Base-by-base conservation (phyloP, 192 early-diverging fungal species). In the Coemansia sp. region DNA sequence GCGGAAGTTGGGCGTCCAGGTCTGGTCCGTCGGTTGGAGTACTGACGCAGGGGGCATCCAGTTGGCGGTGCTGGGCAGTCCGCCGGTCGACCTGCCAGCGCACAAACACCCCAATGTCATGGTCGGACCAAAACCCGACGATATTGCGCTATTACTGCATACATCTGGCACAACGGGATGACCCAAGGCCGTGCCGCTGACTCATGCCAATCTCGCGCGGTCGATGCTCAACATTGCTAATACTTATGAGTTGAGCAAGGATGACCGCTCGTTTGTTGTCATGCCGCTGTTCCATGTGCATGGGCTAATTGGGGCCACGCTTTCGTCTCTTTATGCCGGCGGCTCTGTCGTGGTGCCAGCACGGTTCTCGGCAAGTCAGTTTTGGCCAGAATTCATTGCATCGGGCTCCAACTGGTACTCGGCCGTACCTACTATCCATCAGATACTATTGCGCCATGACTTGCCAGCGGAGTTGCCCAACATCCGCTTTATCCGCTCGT, bases 201-300 rank as follows among this genome's bases (percentile, higher is more conserved):
- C 91, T 17, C 93, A 95, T 62, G 79, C 74, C 27, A 93, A 94
- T 69, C 73, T 95, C 31, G 81, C 86, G 9, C 85, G 83, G 24
- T 88, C 91, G 1, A 88, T 93, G 87, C 71, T 69, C 48, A 95
- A 95, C 76, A 94, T 92, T 42, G 69, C 84, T 7, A 56, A 69
- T n/a, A 92, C 93, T 2, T 93, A 91, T 69, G 57, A 84, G 41
- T 82, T 95, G 39, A 66, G 61, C 3, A 67, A 84, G 6, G 36
- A 56, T 3, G 93, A 95, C 74, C 64, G 85, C 19, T 88, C 91
- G 5, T 83, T 90, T 63, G 67, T 94, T 21, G 92, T 93, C 21
- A 94, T 94, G 92, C 92, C 93, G 7, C 85, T 95, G 21, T 93
- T 93, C 81, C 93, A 95, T 69, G 91, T 93, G 7, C 92, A 95